phyloP scores from a whole-genome alignment of 768 basidiomycete species.

The Floccularia luteovirens region DNA sequence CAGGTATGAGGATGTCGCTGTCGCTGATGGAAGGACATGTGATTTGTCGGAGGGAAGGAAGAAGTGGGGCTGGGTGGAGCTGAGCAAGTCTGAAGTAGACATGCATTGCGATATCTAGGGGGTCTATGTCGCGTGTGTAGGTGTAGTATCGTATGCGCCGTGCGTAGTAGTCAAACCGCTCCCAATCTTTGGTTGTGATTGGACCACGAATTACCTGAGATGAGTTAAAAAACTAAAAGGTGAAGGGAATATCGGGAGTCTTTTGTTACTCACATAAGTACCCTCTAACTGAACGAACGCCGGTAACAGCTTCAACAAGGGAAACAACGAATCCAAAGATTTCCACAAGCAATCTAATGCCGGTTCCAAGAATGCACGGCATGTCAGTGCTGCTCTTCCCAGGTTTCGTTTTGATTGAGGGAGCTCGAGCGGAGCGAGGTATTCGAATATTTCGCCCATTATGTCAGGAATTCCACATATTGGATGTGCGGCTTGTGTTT shows the following conservation, averaged over 20 bases:
- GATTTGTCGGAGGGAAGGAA: slow-evolving; percentile 19
- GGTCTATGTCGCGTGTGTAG: slow-evolving; percentile 19
- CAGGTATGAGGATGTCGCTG: slow-evolving; percentile 21
- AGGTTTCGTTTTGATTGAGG: slow-evolving; percentile 11
- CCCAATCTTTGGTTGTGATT: slow-evolving; percentile 18
- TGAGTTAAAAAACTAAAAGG: not conserved
- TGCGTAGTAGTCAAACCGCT: slow-evolving; percentile 22
- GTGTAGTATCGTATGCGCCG: slow-evolving; percentile 18
- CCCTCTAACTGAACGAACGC: slow-evolving; percentile 19
- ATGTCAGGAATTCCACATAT: slow-evolving; percentile 13
- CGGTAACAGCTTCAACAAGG: slow-evolving; percentile 21
- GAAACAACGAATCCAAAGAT: slow-evolving; percentile 21
- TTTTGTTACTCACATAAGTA: slow-evolving; percentile 21
- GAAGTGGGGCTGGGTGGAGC: slow-evolving; percentile 15
- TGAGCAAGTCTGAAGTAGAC: slow-evolving; percentile 25
- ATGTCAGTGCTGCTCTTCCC: slow-evolving; percentile 16
- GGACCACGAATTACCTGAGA: slow-evolving; percentile 19
- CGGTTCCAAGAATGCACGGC: slow-evolving; percentile 21
- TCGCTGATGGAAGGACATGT: slow-evolving; percentile 19
- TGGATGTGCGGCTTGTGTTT: not conserved
- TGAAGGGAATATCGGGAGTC: not conserved
- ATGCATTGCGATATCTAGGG: slow-evolving; percentile 23
- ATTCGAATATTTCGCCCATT: slow-evolving; percentile 19
- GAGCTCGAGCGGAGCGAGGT: no score
- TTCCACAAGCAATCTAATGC: slow-evolving; percentile 24